These are phyloP conservation scores for Blastosporella zonata DNA, from an alignment of 1,284 basidiomycete species.

Conservation along the genomic window DNA sequence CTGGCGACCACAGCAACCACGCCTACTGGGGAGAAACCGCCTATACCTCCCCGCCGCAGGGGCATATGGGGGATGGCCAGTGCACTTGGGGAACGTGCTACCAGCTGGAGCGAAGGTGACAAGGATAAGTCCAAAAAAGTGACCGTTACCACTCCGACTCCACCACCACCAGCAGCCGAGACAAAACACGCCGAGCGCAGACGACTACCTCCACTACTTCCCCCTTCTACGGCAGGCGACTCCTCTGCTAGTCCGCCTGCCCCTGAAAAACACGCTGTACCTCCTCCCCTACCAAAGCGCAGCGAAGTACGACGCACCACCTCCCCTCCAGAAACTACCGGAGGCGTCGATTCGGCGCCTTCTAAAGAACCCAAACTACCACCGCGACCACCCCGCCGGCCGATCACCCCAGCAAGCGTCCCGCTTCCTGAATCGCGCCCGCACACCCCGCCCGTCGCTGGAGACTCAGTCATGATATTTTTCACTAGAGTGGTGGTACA, in stretches of 20 bases:
- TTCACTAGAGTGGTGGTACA: slow-evolving; percentile 86
- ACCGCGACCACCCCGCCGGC: slow-evolving; percentile 16
- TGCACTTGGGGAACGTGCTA: slow-evolving; percentile 51
- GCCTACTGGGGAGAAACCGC: slow-evolving; percentile 34
- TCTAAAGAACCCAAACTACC: slow-evolving; percentile 15
- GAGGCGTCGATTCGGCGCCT: background rate
- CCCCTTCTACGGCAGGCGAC: slow-evolving; percentile 5
- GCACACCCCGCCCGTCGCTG: slow-evolving; percentile 29
- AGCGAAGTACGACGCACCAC: slow-evolving; percentile 30
- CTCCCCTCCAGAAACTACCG: slow-evolving; percentile 4
- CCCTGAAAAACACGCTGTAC: slow-evolving; percentile 15
- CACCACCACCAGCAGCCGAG: slow-evolving; percentile 7
- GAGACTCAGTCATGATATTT: slow-evolving; percentile 1
- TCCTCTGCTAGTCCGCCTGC: background rate
- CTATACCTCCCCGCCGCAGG: slow-evolving; percentile 49
- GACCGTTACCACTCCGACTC: background rate
- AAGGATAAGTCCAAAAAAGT: slow-evolving; percentile 34
- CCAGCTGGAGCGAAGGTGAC: slow-evolving; percentile 43
- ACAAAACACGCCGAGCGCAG: slow-evolving; percentile 9
- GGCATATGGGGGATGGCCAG: slow-evolving; percentile 59
- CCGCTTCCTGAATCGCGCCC: slow-evolving; percentile 48
- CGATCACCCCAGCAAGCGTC: slow-evolving; percentile 27
- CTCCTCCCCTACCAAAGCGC: slow-evolving; percentile 35
- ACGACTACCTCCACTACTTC: slow-evolving; percentile 21
- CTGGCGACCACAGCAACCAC: slow-evolving; percentile 23